Percentiles rank a stretch among this genome's conserved stretches.
phyloP scores from a whole-genome alignment of 192 early-diverging fungal genomes.

The Phycomyces blakesleeanus region DNA sequence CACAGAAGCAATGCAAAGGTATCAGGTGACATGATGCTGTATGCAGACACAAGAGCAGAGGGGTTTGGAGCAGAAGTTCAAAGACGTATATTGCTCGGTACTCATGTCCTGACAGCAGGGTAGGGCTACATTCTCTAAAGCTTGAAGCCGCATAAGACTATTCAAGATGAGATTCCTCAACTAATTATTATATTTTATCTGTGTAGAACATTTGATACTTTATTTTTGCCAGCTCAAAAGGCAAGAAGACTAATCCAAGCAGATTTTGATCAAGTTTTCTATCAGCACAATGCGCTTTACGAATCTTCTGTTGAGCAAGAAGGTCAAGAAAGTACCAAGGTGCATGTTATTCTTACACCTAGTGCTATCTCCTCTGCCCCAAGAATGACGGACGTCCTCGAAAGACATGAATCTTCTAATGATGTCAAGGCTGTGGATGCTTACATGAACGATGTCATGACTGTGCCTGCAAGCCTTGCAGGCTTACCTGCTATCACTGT shows the following conservation, averaged over 20 bases:
- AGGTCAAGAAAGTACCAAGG: constrained; percentile 23
- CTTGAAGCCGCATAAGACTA: too few relatives aligned
- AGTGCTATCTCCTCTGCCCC: constrained; percentile 74
- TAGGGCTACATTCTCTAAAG: constrained; percentile 31
- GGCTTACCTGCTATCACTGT: constrained; percentile 75
- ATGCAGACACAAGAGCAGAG: constrained; percentile 60
- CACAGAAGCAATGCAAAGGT: constrained; percentile 24
- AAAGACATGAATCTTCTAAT: constrained; percentile 10
- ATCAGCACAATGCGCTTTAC: constrained; percentile 54
- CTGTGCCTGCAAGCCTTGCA: constrained; percentile 83
- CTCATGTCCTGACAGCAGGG: constrained; percentile 78
- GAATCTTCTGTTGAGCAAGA: neutral
- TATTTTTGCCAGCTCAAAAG: constrained; percentile 80
- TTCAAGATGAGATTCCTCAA: too few relatives aligned
- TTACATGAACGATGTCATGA: constrained; percentile 89
- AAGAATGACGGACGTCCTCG: constrained; percentile 12
- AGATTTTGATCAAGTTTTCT: constrained; percentile 78
- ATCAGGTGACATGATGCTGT: constrained; percentile 33
- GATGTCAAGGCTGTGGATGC: constrained; percentile 41
- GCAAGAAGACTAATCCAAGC: constrained; percentile 70
- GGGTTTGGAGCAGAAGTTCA: constrained; percentile 81
- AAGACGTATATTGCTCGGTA: constrained; percentile 82
- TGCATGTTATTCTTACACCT: constrained; percentile 81
- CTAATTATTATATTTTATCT: constrained; percentile 19
- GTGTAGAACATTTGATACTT: constrained; percentile 60